Percentiles rank a stretch among this genome's conserved stretches.
Conservation (phyloP, 2,329 filamentous ascomycete genomes). For the Microdochium nivale region DNA sequence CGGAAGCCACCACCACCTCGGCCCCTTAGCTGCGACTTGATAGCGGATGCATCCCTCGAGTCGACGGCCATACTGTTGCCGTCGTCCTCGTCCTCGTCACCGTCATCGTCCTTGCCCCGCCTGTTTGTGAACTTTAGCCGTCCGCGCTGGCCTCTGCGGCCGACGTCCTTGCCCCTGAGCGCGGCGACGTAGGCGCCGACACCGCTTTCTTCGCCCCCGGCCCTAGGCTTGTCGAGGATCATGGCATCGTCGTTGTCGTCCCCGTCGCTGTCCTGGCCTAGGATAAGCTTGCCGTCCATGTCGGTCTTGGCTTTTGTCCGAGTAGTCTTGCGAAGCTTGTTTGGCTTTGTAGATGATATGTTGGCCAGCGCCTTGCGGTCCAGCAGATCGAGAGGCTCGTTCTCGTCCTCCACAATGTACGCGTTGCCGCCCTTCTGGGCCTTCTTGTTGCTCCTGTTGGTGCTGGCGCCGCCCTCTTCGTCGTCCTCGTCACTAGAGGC, state of each 20-base stretch:
- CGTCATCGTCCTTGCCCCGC: slow-evolving; percentile 31
- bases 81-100: slow-evolving; percentile 35
- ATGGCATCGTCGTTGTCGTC: slow-evolving; percentile 44
- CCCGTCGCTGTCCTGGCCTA: slow-evolving; percentile 48
- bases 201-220: slow-evolving; percentile 38
- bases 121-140: slow-evolving; percentile 66
- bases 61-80: slow-evolving; percentile 43
- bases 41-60: slow-evolving; percentile 36
- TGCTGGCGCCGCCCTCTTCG: slow-evolving; percentile 36
- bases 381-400: slow-evolving; percentile 89
- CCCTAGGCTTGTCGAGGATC: slow-evolving; percentile 47
- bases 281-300: slow-evolving; percentile 71
- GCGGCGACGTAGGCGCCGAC: slow-evolving; percentile 64
- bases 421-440: slow-evolving; percentile 56
- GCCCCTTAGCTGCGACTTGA: slow-evolving; percentile 30
- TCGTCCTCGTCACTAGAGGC: slow-evolving; percentile 56
- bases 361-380: slow-evolving; percentile 83
- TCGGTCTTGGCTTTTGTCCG: slow-evolving; percentile 58
- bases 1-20: slow-evolving; percentile 22
- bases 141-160: slow-evolving; percentile 55
- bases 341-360: slow-evolving; percentile 84
- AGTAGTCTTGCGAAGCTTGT: slow-evolving; percentile 46
- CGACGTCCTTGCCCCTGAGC: slow-evolving; percentile 58
- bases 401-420: slow-evolving; percentile 90
- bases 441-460: slow-evolving; percentile 34